Percentiles rank a stretch among this genome's conserved stretches.
Conservation (phyloP, 371 early-diverging fungal genomes). For the Mortierella sp. region DNA sequence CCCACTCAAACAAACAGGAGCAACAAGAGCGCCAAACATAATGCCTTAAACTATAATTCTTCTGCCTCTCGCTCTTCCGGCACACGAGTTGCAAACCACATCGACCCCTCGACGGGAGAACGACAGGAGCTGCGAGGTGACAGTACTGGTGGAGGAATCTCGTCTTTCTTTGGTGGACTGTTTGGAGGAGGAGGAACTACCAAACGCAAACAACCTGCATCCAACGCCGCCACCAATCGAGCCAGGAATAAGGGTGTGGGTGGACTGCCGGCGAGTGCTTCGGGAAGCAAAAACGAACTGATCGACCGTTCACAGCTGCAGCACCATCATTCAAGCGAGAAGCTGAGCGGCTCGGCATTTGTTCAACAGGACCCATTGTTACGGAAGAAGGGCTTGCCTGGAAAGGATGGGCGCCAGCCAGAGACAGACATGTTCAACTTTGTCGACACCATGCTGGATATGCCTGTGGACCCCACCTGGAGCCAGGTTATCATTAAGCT, state of each 20-base stretch:
- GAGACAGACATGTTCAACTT: slow-evolving; percentile 55
- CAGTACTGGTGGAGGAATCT: neutral
- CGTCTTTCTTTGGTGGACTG: slow-evolving; percentile 11
- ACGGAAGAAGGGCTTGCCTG: slow-evolving; percentile 38
- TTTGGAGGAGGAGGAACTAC: slow-evolving; percentile 2
- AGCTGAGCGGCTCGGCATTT: slow-evolving; percentile 5
- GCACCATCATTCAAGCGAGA: slow-evolving; percentile 11
- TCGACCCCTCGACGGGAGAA: neutral
- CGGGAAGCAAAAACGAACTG: slow-evolving; percentile 32
- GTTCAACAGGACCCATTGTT: neutral
- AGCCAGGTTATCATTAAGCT: slow-evolving; percentile 27
- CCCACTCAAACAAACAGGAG: slow-evolving; percentile 12
- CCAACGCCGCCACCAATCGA: neutral
- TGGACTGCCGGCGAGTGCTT: slow-evolving; percentile 6
- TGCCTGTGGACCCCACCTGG: slow-evolving; percentile 41
- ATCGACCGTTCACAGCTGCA: neutral
- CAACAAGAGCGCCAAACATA: neutral
- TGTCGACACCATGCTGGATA: slow-evolving; percentile 49
- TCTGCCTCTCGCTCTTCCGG: slow-evolving; percentile 1
- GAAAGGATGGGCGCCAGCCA: slow-evolving; percentile 45
- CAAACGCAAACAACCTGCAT: neutral
- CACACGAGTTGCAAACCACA: slow-evolving; percentile 3
- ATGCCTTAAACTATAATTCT: slow-evolving; percentile 7
- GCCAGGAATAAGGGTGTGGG: neutral
- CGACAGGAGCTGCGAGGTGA: slow-evolving; percentile 6